phyloP scores from a whole-genome alignment of 345 rosid genomes.

The Cardiospermum halicacabum region DNA sequence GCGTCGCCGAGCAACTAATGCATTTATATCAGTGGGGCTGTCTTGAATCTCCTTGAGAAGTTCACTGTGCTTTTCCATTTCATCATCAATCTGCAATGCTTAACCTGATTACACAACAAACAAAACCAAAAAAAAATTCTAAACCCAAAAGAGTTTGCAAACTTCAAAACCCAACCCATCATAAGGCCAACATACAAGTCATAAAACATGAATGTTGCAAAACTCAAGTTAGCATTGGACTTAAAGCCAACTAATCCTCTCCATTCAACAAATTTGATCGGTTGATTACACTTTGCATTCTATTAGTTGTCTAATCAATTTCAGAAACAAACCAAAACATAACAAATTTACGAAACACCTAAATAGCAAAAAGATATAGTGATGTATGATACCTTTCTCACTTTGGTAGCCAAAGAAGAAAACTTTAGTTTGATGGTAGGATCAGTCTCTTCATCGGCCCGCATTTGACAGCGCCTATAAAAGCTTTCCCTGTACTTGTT shows the following conservation, averaged over 20 bases:
- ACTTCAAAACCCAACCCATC: conserved; percentile 2
- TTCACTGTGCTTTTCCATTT: conserved; percentile 72
- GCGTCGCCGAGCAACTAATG: conserved; percentile 63
- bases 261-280: background rate
- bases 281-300: background rate
- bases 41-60: conserved; percentile 81
- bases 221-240: background rate
- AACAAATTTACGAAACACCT: conserved; percentile 1
- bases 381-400: conserved; percentile 70
- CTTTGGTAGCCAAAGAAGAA: conserved; percentile 52
- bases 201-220: background rate
- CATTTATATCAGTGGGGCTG: conserved; percentile 72
- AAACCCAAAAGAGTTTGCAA: conserved; percentile 24
- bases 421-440: conserved; percentile 48
- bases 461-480: conserved; percentile 53
- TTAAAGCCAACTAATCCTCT: background rate
- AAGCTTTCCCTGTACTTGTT: conserved; percentile 65
- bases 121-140: conserved; percentile 20
- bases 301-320: background rate
- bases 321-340: background rate
- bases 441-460: conserved; percentile 57
- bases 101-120: conserved; percentile 34
- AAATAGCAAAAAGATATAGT: background rate
- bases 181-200: background rate
- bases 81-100: conserved; percentile 85